Conservation (phyloP, 257 asterid genomes). For the Penstemon eatonii region DNA sequence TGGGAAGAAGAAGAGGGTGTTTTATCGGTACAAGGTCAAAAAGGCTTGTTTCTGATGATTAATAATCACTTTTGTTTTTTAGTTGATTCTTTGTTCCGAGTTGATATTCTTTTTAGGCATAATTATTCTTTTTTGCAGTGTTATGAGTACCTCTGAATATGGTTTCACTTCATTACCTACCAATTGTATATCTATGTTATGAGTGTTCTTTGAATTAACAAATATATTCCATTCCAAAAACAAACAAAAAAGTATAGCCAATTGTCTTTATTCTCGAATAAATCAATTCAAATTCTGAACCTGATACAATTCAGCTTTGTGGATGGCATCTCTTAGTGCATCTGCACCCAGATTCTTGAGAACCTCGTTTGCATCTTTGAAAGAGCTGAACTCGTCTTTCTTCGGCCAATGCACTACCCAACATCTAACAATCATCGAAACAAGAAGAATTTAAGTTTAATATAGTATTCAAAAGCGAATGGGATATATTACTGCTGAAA, state of each 20-base stretch:
- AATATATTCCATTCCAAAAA: too few relatives aligned
- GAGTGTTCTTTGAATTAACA: background rate
- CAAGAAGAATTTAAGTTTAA: background rate
- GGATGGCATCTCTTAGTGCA: conserved; percentile 50
- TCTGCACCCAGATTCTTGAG: conserved; percentile 47
- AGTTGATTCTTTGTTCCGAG: conserved; percentile 19
- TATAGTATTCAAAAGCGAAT: background rate
- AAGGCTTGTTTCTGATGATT: conserved; percentile 46
- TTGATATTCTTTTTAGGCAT: conserved; percentile 30
- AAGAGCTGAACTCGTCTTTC: conserved; percentile 49
- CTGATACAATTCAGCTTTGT: conserved; percentile 42
- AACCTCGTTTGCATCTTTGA: conserved; percentile 81
- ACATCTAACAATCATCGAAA: conserved; percentile 44
- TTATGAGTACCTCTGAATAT: background rate
- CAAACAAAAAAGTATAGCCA: too few relatives aligned
- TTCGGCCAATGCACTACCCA: conserved; percentile 37
- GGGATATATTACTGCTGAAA: background rate
- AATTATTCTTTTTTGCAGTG: conserved; percentile 22
- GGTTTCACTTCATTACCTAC: background rate
- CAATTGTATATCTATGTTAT: conserved; percentile 1
- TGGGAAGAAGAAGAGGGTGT: conserved; percentile 70
- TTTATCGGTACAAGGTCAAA: conserved; percentile 61
- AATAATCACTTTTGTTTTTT: background rate
- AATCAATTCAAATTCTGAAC: conserved; percentile 25
- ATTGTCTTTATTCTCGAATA: background rate